Evolutionary conservation across 1,139 yeast genomes (phyloP).

Genomic region (Kluyveromyces sp.): DNA sequence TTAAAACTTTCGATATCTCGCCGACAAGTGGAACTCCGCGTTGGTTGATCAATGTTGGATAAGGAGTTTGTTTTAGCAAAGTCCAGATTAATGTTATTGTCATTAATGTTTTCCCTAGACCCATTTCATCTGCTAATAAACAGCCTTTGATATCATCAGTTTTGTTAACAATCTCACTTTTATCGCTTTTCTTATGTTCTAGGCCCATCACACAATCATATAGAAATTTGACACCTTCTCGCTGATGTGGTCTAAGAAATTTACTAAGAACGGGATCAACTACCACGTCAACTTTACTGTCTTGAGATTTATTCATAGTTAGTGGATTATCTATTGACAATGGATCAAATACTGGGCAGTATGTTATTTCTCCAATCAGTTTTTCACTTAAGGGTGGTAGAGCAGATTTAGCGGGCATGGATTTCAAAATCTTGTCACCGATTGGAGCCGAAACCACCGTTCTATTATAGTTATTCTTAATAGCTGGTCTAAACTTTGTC

Average conservation of each 20-base stretch:
- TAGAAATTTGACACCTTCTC: slow-evolving; percentile 72
- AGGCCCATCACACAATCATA: slow-evolving; percentile 77
- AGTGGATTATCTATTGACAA: slow-evolving; percentile 34
- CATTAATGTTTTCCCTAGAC: slow-evolving; percentile 87
- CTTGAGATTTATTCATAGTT: slow-evolving; percentile 37
- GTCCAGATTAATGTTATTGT: slow-evolving; percentile 84
- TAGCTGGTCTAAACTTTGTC: slow-evolving; percentile 15
- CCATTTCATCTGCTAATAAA: slow-evolving; percentile 94
- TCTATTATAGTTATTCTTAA: slow-evolving; percentile 6
- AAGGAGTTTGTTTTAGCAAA: slow-evolving; percentile 65
- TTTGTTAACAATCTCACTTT: slow-evolving; percentile 19
- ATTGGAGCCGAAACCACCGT: slow-evolving; percentile 7
- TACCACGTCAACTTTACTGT: slow-evolving; percentile 47
- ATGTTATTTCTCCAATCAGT: slow-evolving; percentile 10
- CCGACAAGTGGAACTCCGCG: slow-evolving; percentile 26
- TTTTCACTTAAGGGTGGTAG: slow-evolving; percentile 7
- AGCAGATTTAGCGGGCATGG: slow-evolving; percentile 2
- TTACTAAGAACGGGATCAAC: slow-evolving; percentile 60
- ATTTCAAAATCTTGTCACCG: neutral
- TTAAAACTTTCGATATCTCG: slow-evolving; percentile 45
- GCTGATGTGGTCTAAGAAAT: slow-evolving; percentile 70
- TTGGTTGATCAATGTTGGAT: slow-evolving; percentile 24
- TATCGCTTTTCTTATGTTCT: slow-evolving; percentile 15
- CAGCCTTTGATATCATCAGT: slow-evolving; percentile 57
- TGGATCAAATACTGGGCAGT: slow-evolving; percentile 37